Evolutionary conservation across 129 eudicot genomes (phyloP).

Genomic region (Lonicera japonica): DNA sequence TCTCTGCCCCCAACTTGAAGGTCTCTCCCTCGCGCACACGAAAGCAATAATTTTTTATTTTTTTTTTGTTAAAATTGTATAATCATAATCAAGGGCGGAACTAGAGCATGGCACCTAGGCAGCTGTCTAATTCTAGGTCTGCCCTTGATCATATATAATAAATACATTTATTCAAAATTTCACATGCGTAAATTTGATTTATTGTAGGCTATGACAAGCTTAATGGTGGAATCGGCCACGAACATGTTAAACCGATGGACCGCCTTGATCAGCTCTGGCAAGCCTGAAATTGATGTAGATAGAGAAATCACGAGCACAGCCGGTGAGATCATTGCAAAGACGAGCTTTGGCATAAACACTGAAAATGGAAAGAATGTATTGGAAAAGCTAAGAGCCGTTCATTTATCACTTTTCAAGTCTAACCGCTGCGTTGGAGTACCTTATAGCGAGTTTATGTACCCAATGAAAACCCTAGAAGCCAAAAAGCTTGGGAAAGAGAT

Average conservation of each 20-base stretch:
- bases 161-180: no score
- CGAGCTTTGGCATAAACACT: conserved; percentile 70
- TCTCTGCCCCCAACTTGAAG: conserved; percentile 79
- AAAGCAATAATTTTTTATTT: no score
- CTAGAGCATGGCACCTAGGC: no score
- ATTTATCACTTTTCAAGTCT: conserved; percentile 57
- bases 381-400: conserved; percentile 61
- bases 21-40: conserved; percentile 22
- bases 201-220: conserved; percentile 67
- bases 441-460: conserved; percentile 50
- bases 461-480: conserved; percentile 59
- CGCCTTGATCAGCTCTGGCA: conserved; percentile 32
- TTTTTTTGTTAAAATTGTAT: no score
- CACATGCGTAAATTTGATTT: neutral
- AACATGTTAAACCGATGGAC: conserved; percentile 76
- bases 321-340: conserved; percentile 76
- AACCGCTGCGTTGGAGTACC: conserved; percentile 87
- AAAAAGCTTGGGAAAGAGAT: conserved; percentile 64
- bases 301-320: conserved; percentile 55
- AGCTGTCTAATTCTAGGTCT: no score
- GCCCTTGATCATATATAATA: no score
- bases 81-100: no score
- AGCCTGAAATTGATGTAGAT: conserved; percentile 68
- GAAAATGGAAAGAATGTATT: conserved; percentile 52
- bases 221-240: conserved; percentile 71